phyloP scores from a whole-genome alignment of 805 yeast genomes.

The Yarrowia sp. region DNA sequence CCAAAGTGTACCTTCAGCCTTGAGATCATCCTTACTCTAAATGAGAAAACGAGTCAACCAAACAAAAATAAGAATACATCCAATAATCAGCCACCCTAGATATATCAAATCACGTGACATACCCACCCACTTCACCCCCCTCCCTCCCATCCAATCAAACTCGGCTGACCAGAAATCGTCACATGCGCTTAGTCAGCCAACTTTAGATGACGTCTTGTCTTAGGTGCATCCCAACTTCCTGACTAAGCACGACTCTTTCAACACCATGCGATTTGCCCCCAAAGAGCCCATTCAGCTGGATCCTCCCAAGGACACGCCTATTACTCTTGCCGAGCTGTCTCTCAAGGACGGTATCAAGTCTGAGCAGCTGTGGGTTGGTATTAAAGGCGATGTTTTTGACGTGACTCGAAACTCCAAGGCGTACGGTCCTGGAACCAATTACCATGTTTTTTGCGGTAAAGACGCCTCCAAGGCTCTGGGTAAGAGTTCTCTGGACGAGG shows the following conservation, averaged over 20 bases:
- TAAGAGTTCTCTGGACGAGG: conserved; percentile 64
- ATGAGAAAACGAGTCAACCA: no score
- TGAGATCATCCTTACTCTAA: no score
- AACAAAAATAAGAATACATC: no score
- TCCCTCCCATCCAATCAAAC: conserved; percentile 1
- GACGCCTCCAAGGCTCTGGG: conserved; percentile 83
- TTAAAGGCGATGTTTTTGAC: conserved; percentile 79
- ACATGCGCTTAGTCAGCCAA: conserved; percentile 22
- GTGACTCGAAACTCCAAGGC: conserved; percentile 69
- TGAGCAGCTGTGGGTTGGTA: conserved; percentile 69
- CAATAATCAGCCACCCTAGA: no score
- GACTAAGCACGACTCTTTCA: conserved; percentile 9
- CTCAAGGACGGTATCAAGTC: conserved; percentile 56
- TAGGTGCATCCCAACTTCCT: background rate
- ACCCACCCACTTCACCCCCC: background rate
- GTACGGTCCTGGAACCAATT: conserved; percentile 80
- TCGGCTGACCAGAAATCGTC: conserved; percentile 1
- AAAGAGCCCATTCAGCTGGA: conserved; percentile 60
- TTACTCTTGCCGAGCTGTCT: conserved; percentile 55
- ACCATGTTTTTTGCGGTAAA: conserved; percentile 73
- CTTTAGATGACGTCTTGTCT: no score
- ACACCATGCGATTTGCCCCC: conserved; percentile 51
- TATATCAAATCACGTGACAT: no score
- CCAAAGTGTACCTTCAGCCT: no score
- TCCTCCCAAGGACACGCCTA: conserved; percentile 58